Conservation (phyloP, 345 rosid species). For the Abelmoschus esculentus region DNA sequence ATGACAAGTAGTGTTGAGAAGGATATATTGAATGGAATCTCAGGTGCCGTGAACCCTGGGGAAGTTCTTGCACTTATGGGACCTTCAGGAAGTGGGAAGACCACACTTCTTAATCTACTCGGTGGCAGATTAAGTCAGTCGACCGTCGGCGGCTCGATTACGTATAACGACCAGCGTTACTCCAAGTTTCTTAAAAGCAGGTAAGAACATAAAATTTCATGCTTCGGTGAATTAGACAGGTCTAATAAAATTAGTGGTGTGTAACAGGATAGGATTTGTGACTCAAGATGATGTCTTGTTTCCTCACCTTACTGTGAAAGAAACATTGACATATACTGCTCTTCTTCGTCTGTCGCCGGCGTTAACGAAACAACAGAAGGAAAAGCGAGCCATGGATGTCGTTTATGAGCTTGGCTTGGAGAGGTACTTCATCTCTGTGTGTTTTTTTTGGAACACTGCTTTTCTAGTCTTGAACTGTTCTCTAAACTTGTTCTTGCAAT, state of each 20-base stretch:
- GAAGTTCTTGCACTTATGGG: slow-evolving; percentile 98
- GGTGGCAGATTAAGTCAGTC: slow-evolving; percentile 62
- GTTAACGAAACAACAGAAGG: slow-evolving; percentile 60
- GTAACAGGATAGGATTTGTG: slow-evolving; percentile 91
- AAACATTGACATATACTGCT: slow-evolving; percentile 83
- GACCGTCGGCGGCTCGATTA: slow-evolving; percentile 48
- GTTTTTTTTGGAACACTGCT: too few relatives aligned
- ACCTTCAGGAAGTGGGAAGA: slow-evolving; percentile 98
- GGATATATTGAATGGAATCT: slow-evolving; percentile 69
- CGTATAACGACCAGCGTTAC: slow-evolving; percentile 73
- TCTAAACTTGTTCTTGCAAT: not conserved
- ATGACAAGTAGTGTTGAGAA: slow-evolving; percentile 49
- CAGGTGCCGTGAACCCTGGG: slow-evolving; percentile 74
- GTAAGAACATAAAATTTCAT: slow-evolving; percentile 19
- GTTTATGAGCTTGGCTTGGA: slow-evolving; percentile 84
- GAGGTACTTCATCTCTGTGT: slow-evolving; percentile 39
- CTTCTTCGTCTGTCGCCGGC: slow-evolving; percentile 66
- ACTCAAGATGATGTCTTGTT: slow-evolving; percentile 93
- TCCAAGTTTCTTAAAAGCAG: slow-evolving; percentile 83
- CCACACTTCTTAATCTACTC: slow-evolving; percentile 71
- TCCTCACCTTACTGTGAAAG: slow-evolving; percentile 94
- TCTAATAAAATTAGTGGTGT: slow-evolving; percentile 5
- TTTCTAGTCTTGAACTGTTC: not conserved
- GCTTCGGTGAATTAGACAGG: too few relatives aligned
- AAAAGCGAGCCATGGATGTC: slow-evolving; percentile 71